Conservation (phyloP, 179 eudicot species). For the Nepenthes alata region DNA sequence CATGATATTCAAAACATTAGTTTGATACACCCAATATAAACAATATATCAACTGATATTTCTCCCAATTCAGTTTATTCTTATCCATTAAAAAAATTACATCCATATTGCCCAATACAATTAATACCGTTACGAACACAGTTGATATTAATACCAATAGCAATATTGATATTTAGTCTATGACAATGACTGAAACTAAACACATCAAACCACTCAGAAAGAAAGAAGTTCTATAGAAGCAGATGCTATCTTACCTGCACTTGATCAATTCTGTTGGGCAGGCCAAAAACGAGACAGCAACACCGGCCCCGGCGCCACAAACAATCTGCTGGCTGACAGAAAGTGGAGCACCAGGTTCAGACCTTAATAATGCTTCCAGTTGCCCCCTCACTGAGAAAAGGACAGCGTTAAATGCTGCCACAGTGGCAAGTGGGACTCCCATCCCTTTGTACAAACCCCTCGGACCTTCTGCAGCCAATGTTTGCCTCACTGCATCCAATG, state of each 20-base stretch:
- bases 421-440: constrained; percentile 98
- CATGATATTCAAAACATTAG: too few relatives aligned
- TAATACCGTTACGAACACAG: too few relatives aligned
- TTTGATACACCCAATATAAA: too few relatives aligned
- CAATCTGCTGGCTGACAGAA: constrained; percentile 55
- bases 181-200: too few relatives aligned
- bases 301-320: constrained; percentile 88
- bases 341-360: constrained; percentile 69
- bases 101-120: too few relatives aligned
- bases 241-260: constrained; percentile 52
- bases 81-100: too few relatives aligned
- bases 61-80: too few relatives aligned
- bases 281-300: constrained; percentile 80
- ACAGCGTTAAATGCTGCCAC: constrained; percentile 90
- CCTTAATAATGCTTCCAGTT: constrained; percentile 59
- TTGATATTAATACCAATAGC: too few relatives aligned
- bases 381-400: constrained; percentile 79
- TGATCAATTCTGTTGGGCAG: constrained; percentile 82
- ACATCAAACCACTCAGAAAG: too few relatives aligned
- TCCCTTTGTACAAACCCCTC: constrained; percentile 82
- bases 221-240: background rate
- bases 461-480: constrained; percentile 85
- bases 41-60: too few relatives aligned
- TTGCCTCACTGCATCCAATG: constrained; percentile 80
- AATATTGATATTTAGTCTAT: too few relatives aligned